These are phyloP conservation scores for Pouteria campechiana DNA, from an alignment of 179 eudicot species.

Conservation along the genomic window DNA sequence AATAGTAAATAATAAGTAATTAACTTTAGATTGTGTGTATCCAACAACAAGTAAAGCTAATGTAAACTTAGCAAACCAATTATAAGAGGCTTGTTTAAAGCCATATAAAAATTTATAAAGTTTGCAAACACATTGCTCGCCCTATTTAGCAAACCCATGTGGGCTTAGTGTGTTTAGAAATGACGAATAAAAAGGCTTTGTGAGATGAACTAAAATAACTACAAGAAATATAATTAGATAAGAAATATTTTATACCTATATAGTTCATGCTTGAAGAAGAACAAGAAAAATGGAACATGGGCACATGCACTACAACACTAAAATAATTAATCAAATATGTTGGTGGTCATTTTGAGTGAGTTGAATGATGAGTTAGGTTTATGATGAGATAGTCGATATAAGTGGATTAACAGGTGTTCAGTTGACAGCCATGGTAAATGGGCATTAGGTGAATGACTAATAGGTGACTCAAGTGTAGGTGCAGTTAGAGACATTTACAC, in stretches of 20 bases:
- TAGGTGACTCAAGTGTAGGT: background rate
- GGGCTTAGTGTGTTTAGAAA: background rate
- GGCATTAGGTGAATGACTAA: background rate
- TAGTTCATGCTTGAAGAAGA: too few species aligned
- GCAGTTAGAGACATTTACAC: background rate
- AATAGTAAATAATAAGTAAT: background rate
- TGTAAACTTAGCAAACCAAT: background rate
- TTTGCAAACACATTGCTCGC: background rate
- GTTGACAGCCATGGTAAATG: background rate
- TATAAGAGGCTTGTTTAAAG: background rate
- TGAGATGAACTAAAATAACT: background rate
- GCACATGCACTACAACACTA: too few species aligned
- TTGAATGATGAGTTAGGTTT: background rate
- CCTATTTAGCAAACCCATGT: background rate
- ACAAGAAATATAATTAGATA: background rate
- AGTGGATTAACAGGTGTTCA: background rate
- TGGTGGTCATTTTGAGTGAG: too few species aligned
- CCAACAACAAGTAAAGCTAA: background rate
- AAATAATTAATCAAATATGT: too few species aligned
- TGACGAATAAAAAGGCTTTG: background rate
- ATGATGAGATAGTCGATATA: background rate
- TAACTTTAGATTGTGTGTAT: background rate
- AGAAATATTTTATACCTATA: background rate
- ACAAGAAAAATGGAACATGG: background rate
- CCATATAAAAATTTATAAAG: background rate